A percentile compares a stretch with the other conserved stretches of the same genome.
These are phyloP conservation scores for Pythium grandisporangium DNA, from an alignment of 352 stramenopile genomes.

Conservation along the genomic window DNA sequence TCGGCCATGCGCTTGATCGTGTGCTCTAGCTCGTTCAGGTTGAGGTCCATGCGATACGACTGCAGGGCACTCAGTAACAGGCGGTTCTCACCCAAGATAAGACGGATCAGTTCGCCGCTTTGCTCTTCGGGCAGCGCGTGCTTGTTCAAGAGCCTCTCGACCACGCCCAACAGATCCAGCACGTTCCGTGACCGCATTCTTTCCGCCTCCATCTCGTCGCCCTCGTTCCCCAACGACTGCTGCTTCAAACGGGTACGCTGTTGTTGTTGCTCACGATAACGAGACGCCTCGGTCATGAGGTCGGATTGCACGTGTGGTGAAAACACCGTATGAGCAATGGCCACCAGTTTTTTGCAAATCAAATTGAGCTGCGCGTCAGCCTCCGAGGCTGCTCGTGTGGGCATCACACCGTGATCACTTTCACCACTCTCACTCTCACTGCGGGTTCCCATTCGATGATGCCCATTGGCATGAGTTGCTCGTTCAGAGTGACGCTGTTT, in stretches of 20 bases:
- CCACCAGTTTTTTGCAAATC: constrained; percentile 40
- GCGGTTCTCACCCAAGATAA: constrained; percentile 37
- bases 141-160: constrained; percentile 50
- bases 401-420: too few relatives aligned
- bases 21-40: constrained; percentile 33
- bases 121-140: constrained; percentile 51
- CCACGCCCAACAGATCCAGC: constrained; percentile 27
- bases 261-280: constrained; percentile 16
- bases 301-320: constrained; percentile 45
- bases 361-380: constrained; percentile 23
- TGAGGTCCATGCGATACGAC: constrained; percentile 36
- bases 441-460: too few relatives aligned
- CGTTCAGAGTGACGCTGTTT: too few relatives aligned
- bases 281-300: constrained; percentile 23
- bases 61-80: constrained; percentile 45
- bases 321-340: constrained; percentile 42
- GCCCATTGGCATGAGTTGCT: neutral
- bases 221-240: constrained; percentile 3
- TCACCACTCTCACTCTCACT: too few relatives aligned
- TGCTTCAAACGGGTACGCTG: neutral
- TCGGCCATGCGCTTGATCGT: constrained; percentile 40
- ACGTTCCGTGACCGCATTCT: too few relatives aligned
- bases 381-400: constrained; percentile 1
- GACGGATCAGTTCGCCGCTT: constrained; percentile 25
- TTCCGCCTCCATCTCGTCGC: constrained; percentile 38